These are phyloP conservation scores for Abortiporus biennis DNA, from an alignment of 1,284 basidiomycete species.

Conservation along the genomic window DNA sequence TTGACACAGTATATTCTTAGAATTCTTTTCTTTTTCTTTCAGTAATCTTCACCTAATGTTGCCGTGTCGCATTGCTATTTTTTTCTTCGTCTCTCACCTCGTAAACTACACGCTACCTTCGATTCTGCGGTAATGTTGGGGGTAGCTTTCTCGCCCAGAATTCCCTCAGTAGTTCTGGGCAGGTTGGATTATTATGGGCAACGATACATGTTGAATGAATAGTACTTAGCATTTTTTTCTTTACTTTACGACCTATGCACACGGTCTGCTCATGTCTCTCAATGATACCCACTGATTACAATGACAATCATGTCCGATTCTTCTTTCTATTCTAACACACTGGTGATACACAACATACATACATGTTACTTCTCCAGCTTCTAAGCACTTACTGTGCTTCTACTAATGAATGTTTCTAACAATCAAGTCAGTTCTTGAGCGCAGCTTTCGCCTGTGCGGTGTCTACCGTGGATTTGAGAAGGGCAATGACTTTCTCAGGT, in stretches of 20 bases:
- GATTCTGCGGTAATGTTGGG: neutral
- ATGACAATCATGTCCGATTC: neutral
- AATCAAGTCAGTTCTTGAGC: constrained; percentile 5
- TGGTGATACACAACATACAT: neutral
- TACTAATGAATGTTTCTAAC: neutral
- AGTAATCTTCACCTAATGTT: neutral
- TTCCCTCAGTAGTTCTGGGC: too few species aligned
- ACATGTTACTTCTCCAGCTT: neutral
- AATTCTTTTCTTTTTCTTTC: neutral
- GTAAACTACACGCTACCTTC: constrained; percentile 1
- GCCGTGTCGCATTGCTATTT: neutral
- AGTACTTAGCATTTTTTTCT: neutral
- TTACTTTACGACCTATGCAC: neutral
- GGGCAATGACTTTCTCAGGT: constrained; percentile 74
- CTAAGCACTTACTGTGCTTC: neutral
- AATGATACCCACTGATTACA: neutral
- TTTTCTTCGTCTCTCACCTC: neutral
- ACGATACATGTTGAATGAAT: neutral
- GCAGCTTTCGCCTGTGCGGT: constrained; percentile 52
- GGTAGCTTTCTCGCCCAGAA: neutral
- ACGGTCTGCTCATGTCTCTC: neutral
- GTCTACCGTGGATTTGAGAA: constrained; percentile 70
- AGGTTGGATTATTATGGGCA: constrained; percentile 4
- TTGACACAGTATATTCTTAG: neutral
- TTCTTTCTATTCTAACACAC: neutral